Evolutionary conservation across 1,139 yeast genomes (phyloP), one percentile per base, ranked within the genome.

Genomic region (Hemisphaericaspora lyxosophila): DNA sequence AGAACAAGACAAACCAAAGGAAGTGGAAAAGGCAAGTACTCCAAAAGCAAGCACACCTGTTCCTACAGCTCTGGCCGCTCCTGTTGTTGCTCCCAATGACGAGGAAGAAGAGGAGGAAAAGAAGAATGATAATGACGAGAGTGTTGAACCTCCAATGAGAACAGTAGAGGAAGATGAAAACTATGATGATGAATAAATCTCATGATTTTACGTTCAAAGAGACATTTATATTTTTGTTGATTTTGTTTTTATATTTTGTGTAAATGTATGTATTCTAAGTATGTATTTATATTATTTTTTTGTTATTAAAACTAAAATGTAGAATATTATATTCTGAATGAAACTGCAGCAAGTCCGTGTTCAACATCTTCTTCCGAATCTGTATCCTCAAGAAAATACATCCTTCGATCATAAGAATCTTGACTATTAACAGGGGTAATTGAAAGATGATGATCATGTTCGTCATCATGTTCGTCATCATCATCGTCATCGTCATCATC

Each of bases 101-200:
- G 78, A 71, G 39, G 77, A 70, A 16, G 75, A 57, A 19, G 62
- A 64, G 30, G 57, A 50, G 36, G 56, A 63, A 23, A 64, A 58
- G 31, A 59, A 58, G 32, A 51, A 49, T 34, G 44, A 50, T 41
- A 41, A 56, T 38, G 44, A 47, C 38, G 53, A 55, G 40, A 64
- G 67, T 4, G 67, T 69, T 11, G 92, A 83, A 48, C 81, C 84
- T 22, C 88, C 86, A 16, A 80, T 84, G 57, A 73, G 95, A 53
- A 75, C 81, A 49, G 81, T 86, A 18, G 90, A 83, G 37, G 95
- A 85, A 53, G 95, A 86, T 55, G 90, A 84, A 54, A 78, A 86
- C 55, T 86, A 86, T 56, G 95, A 86, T 56, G 94, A 84, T 42
- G 88, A 77, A 27, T 75, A 65, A 36, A 26, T 4, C 11, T 28